Conservation (phyloP, 1,284 basidiomycete genomes). For the Abortiporus biennis region DNA sequence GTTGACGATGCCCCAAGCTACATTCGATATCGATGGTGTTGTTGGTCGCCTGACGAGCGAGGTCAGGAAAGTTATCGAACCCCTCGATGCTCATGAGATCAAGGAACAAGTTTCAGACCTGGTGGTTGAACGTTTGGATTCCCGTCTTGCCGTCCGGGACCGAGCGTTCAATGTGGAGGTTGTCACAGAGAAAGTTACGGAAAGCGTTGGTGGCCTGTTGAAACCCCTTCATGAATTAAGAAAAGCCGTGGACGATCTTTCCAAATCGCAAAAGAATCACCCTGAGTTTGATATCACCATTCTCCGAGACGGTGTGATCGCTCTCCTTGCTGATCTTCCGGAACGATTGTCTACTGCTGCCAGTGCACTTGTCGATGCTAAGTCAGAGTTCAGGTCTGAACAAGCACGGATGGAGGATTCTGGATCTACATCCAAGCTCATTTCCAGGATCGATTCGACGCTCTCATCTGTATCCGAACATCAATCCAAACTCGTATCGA, state of each 20-base stretch:
- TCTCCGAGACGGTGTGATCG: slow-evolving; percentile 23
- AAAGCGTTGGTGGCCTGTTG: slow-evolving; percentile 43
- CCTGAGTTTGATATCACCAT: slow-evolving; percentile 14
- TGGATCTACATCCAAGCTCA: slow-evolving; percentile 16
- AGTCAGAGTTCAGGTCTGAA: slow-evolving; percentile 25
- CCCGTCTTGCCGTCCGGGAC: slow-evolving; percentile 70
- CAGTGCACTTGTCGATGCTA: slow-evolving; percentile 32
- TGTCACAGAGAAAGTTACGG: slow-evolving; percentile 48
- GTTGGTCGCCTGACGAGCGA: slow-evolving; percentile 56
- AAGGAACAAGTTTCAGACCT: slow-evolving; percentile 82
- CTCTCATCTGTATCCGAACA: slow-evolving; percentile 36
- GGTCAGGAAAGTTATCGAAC: slow-evolving; percentile 61
- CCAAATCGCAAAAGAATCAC: slow-evolving; percentile 25
- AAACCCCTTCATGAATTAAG: slow-evolving; percentile 43
- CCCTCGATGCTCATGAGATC: slow-evolving; percentile 75
- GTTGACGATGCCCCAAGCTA: slow-evolving; percentile 29
- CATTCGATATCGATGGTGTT: slow-evolving; percentile 50
- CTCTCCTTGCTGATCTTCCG: slow-evolving; percentile 37
- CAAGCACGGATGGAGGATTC: slow-evolving; percentile 12
- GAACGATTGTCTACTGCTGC: slow-evolving; percentile 32
- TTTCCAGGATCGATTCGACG: slow-evolving; percentile 37
- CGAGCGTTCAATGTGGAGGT: slow-evolving; percentile 58
- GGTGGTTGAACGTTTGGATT: slow-evolving; percentile 76
- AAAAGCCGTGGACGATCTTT: slow-evolving; percentile 32
- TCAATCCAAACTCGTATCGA: slow-evolving; percentile 38